Evolutionary conservation across 768 basidiomycete species (phyloP), one percentile per base, ranked within the genome.

Genomic region (Phlebiopsis gigantea): DNA sequence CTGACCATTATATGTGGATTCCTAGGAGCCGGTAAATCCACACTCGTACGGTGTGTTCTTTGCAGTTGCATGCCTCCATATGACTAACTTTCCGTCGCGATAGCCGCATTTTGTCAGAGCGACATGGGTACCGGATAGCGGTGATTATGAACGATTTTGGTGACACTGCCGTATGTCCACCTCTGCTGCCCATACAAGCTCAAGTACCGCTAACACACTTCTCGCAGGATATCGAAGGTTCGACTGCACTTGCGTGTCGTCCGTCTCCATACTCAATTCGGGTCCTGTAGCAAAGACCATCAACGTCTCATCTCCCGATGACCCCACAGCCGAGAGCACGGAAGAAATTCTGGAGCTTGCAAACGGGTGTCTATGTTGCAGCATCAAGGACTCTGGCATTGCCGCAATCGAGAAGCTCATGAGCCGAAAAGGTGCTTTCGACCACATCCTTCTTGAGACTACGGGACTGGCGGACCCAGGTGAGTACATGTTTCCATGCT

Each of bases 111-210:
- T 74, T 98, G 59, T 96, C 90, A 12, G 93, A 93, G 66, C 79
- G 85, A 39, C 96, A 98, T 79, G 95, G 96, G 2, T 93, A 94
- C 67, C 83, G 90, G 34, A 97, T 99, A 55, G 96, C 96, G 4
- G 96, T 99, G 21, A 97, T 96, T 61, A 94, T 97, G 92, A 97
- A 96, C 66, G 93, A 95, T 71, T 98, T 98, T 68, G 96, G 93
- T 8, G 94, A 97, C 68, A 94, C 94, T 19, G 91, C 92, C 63
- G 90, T 91, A 65, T 66, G 84, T 75, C 17, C 15, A 26, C 21
- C n/a, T 34, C 41, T 44, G 41, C 42, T 48, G 34, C 17, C 21
- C 54, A 7, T 42, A 46, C 2, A 7, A 28, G 9, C 19, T 17
- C 5, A 9, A 29, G 8, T 19, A 30, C 9, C 9, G 47, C 9